These are phyloP conservation scores for Lecanicillium sp. DNA, from an alignment of 2,329 filamentous ascomycete genomes.

Conservation along the genomic window DNA sequence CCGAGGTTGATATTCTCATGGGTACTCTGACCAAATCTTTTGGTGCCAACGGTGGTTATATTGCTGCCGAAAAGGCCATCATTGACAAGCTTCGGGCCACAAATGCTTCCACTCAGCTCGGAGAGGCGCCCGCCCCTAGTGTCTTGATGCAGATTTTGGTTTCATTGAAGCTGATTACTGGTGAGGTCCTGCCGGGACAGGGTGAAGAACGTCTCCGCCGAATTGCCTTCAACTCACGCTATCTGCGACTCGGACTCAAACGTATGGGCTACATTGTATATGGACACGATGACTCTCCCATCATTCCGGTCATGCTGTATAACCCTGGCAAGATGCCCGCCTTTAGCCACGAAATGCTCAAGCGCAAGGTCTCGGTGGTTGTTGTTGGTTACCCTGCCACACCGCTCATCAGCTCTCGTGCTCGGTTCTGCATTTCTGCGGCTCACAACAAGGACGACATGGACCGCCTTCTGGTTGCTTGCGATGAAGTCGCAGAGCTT, in stretches of 20 bases:
- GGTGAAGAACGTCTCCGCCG: constrained; percentile 92
- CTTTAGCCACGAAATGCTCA: constrained; percentile 97
- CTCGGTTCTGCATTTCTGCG: constrained; percentile 89
- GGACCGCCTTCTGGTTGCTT: constrained; percentile 79
- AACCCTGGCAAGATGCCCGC: constrained; percentile 98
- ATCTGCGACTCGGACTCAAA: constrained; percentile 95
- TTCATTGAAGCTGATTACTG: constrained; percentile 79
- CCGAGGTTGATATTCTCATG: constrained; percentile 92
- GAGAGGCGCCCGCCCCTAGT: constrained; percentile 79
- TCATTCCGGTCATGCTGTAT: constrained; percentile 90
- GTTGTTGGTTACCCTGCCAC: constrained; percentile 97
- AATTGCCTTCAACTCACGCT: constrained; percentile 95
- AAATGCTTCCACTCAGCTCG: constrained; percentile 80
- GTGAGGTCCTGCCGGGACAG: constrained; percentile 80
- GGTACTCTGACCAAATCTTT: constrained; percentile 98
- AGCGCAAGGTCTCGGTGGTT: constrained; percentile 94
- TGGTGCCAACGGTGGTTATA: constrained; percentile 93
- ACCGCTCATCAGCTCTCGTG: constrained; percentile 87
- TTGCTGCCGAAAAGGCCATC: constrained; percentile 80
- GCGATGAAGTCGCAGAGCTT: constrained; percentile 85
- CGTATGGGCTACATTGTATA: constrained; percentile 94
- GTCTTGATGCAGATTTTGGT: constrained; percentile 87
- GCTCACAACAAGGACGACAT: constrained; percentile 98
- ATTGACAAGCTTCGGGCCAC: constrained; percentile 84
- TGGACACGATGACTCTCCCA: constrained; percentile 95